Evolutionary conservation across 1,284 basidiomycete genomes (phyloP), one percentile per base, ranked within the genome.

Genomic region (Pseudozyma flocculosa): DNA sequence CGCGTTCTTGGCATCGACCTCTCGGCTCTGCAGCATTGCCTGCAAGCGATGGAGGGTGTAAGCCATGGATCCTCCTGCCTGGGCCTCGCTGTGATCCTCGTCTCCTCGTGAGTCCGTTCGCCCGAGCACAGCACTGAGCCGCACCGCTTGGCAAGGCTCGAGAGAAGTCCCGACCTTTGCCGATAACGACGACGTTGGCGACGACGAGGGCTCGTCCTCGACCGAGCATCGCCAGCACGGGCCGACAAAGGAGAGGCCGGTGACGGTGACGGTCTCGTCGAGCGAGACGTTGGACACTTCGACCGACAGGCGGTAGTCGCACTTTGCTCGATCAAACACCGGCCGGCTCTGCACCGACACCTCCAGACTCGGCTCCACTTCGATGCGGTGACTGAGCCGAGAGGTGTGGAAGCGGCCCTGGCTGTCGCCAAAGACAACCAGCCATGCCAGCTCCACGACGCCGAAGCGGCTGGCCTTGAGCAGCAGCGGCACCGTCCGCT

Each of bases 371-470:
- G 54, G 30, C 40, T 47, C 29, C 0, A 65, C 64, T n/a, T 40
- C 29, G 3, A 51, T 30, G 7, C 17, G 22, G 4, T 68, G 42
- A 14, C 61, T 48, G 34, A 68, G 17, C 3, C 65, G 38, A n/a
- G 57, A 45, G 0, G 55, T 42, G 18, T 61, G 58, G 22, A 49
- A 57, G 39, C 60, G 50, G 15, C 54, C 64, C 11, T 58, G 50
- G 17, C 23, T 21, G 1, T 49, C 37, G 9, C 48, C 47, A 40
- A 58, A 63, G 8, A 66, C 23, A 1, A 57, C 8, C 45, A 68
- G 45, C 50, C 69, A 68, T 1, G 47, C 50, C 2, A 59, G 36
- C 7, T 40, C 44, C 0, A 53, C 26, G 1, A 34, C 37, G 0
- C 66, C 66, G 2, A 39, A 19, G 7, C 40, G 38, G 0, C 22